Conservation (phyloP, 2,329 filamentous ascomycete genomes). For the Cladorrhinum sp. region DNA sequence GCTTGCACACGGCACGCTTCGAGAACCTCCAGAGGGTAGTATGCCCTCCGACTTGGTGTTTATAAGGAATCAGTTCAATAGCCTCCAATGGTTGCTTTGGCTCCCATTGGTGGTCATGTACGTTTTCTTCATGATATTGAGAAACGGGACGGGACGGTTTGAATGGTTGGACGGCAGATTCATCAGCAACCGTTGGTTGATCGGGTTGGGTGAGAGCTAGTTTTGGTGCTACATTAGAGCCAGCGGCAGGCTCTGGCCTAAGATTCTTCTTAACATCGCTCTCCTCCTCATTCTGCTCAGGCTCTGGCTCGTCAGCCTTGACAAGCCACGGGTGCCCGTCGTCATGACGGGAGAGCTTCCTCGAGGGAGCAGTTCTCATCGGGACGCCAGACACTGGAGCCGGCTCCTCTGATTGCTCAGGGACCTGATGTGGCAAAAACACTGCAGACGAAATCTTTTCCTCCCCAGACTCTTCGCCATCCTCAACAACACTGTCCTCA, state of each 20-base stretch:
- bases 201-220: slow-evolving; percentile 32
- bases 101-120: slow-evolving; percentile 51
- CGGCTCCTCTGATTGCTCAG: slow-evolving; percentile 38
- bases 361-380: slow-evolving; percentile 21
- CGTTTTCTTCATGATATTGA: slow-evolving; percentile 46
- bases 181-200: slow-evolving; percentile 42
- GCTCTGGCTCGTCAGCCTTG: slow-evolving; percentile 52
- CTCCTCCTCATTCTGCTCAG: slow-evolving; percentile 32
- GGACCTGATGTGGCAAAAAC: slow-evolving; percentile 72
- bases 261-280: slow-evolving; percentile 31
- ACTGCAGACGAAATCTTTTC: slow-evolving; percentile 86
- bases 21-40: slow-evolving; percentile 97
- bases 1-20: slow-evolving; percentile 91
- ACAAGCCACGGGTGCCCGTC: slow-evolving; percentile 55
- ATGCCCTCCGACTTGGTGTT: slow-evolving; percentile 95
- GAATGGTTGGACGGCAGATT: slow-evolving; percentile 33
- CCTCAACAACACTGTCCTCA: slow-evolving; percentile 41
- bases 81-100: slow-evolving; percentile 71
- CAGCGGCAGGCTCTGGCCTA: slow-evolving; percentile 25
- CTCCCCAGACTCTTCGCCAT: slow-evolving; percentile 65
- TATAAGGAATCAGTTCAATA: slow-evolving; percentile 94
- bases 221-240: slow-evolving; percentile 26
- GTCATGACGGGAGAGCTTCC: slow-evolving; percentile 30
- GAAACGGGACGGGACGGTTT: slow-evolving; percentile 39
- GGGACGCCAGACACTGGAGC: slow-evolving; percentile 19